Evolutionary conservation across 192 early-diverging fungal species (phyloP).

Genomic region (Coemansia sp.): DNA sequence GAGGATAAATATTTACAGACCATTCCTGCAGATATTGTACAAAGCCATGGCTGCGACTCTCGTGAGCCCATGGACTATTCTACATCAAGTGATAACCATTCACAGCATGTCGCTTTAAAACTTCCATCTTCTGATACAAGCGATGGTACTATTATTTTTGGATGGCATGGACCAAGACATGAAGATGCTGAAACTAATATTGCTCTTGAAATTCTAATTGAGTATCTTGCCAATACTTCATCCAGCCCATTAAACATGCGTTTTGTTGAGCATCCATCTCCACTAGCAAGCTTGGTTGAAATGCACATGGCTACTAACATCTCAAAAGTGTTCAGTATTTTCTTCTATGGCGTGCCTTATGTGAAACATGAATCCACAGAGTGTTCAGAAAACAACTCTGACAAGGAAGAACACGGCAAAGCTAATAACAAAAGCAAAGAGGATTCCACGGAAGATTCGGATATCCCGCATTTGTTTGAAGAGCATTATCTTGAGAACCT

Average conservation of each 20-base stretch:
- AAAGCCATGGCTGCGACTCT: conserved; percentile 28
- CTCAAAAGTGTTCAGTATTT: conserved; percentile 58
- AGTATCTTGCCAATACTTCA: conserved; percentile 68
- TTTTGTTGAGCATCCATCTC: conserved; percentile 73
- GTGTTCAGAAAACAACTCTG: conserved; percentile 26
- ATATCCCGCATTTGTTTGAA: conserved; percentile 58
- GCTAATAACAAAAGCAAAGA: conserved; percentile 20
- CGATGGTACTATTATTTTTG: conserved; percentile 63
- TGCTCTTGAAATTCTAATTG: conserved; percentile 70
- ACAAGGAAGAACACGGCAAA: conserved; percentile 22
- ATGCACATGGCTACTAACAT: conserved; percentile 59
- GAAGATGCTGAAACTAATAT: conserved; percentile 62
- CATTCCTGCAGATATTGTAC: conserved; percentile 31
- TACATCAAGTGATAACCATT: neutral
- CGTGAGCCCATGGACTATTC: conserved; percentile 34
- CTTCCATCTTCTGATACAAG: conserved; percentile 69
- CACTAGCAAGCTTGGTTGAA: conserved; percentile 64
- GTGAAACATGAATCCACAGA: conserved; percentile 13
- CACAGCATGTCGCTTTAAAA: neutral
- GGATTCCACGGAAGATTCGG: conserved; percentile 19
- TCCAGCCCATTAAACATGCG: conserved; percentile 71
- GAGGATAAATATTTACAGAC: conserved; percentile 32
- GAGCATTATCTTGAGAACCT: conserved; percentile 60
- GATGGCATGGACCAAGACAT: conserved; percentile 73
- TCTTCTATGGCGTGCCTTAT: conserved; percentile 65